Evolutionary conservation across 495 filamentous ascomycete species (phyloP), one percentile per base, ranked within the genome.

Genomic region (Cladorrhinum samala): DNA sequence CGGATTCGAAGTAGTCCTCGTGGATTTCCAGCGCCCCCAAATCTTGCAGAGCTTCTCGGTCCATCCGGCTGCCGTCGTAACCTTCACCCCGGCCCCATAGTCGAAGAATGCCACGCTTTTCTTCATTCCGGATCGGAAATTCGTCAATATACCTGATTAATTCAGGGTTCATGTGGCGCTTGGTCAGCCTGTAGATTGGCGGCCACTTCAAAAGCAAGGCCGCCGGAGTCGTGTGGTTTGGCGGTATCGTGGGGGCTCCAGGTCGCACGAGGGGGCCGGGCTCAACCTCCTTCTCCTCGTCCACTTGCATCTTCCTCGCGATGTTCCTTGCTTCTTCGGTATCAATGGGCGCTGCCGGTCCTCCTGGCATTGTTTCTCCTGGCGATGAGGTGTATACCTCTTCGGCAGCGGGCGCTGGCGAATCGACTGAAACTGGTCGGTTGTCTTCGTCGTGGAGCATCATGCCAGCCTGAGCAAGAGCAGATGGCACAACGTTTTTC

Each of bases 21-120:
- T 55, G 56, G 4, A 61, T 44, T 59, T 68, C 63, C 48, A 67
- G 54, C 37, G 58, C 46, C 14, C 64, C 68, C 11, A 58, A 25
- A 30, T 65, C 61, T 23, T 69, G 66, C 3, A 60, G 54, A 17
- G 66, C 63, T 16, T 69, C 64, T 37, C 27, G 58, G 42, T 64
- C 59, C 19, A 42, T 23, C n/a, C 57, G 57, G 37, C 55, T 61
- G 23, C 52, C 69, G 55, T 84, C 84, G 21, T 77, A 68, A 18
- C 83, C 86, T 64, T 92, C 88, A 2, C 91, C 91, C 53, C 85
- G 80, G 14, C 89, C 89, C 66, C 84, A 91, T 33, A 94, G 66
- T 20, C 84, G 80, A 11, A 94, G 75, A 14, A 89, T 67, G 4
- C 91, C 90, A 6, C 89, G 83, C 42, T 78, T 76, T 61, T 89